Conservation (phyloP, 2,329 filamentous ascomycete species). For the Calonectria pauciramosa region DNA sequence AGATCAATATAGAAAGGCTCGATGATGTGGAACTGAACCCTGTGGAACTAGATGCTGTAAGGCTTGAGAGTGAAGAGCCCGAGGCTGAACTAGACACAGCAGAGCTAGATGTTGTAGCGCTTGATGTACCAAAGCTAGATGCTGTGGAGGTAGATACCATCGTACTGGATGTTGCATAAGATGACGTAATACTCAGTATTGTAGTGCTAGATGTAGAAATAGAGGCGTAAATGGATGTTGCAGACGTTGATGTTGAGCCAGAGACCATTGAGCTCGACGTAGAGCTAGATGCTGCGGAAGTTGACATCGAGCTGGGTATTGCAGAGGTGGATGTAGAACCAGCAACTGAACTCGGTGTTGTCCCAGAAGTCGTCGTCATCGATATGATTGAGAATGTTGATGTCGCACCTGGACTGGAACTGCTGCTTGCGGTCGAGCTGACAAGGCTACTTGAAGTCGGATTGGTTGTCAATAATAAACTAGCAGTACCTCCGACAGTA, state of each 20-base stretch:
- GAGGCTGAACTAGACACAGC: neutral
- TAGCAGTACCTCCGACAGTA: neutral
- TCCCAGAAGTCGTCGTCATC: neutral
- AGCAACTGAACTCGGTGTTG: neutral
- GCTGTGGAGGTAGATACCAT: neutral
- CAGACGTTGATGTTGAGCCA: neutral
- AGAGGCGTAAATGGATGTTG: neutral
- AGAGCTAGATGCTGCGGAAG: neutral
- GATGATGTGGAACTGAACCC: too few relatives aligned
- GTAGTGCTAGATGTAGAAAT: neutral
- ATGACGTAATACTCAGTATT: neutral
- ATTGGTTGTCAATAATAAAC: neutral
- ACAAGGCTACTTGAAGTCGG: neutral
- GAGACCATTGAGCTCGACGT: neutral
- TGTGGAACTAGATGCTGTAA: neutral
- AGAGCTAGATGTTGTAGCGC: too few relatives aligned
- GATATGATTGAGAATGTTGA: neutral
- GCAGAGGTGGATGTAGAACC: neutral
- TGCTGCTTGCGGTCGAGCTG: neutral
- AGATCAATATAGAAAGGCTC: neutral
- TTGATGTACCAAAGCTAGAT: neutral
- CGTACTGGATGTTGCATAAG: neutral
- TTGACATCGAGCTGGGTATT: neutral
- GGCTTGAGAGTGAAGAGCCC: neutral
- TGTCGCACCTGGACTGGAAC: too few relatives aligned